Conservation (phyloP, 306 rosid species). For the Trifolium pratense region DNA sequence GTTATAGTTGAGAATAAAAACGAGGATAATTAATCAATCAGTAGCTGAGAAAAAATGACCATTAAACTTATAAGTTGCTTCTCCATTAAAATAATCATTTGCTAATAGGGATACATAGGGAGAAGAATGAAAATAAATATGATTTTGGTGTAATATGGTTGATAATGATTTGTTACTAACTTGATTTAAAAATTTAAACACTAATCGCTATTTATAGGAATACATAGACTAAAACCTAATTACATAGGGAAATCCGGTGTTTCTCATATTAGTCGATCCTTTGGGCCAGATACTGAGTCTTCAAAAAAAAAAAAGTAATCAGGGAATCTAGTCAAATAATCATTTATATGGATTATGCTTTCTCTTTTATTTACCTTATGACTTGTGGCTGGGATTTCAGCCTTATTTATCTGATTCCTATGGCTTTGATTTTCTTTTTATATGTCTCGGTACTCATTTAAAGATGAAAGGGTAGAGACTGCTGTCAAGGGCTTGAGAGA, state of each 20-base stretch:
- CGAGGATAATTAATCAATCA: too few species aligned
- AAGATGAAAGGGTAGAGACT: slow-evolving; percentile 74
- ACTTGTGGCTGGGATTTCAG: slow-evolving; percentile 25
- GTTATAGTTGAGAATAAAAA: background rate
- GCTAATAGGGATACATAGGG: background rate
- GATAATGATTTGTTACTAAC: background rate
- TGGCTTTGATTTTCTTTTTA: slow-evolving; percentile 9
- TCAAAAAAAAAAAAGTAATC: background rate
- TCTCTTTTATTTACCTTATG: slow-evolving; percentile 26
- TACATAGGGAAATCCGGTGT: background rate
- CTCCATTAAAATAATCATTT: too few species aligned
- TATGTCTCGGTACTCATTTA: slow-evolving; percentile 34
- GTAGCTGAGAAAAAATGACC: too few species aligned
- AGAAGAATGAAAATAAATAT: background rate
- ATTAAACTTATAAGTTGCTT: too few species aligned
- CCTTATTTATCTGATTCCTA: slow-evolving; percentile 30
- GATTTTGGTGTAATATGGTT: background rate
- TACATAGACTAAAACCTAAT: background rate
- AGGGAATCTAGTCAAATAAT: background rate
- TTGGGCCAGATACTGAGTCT: too few species aligned
- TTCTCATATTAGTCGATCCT: too few species aligned
- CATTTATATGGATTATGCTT: background rate
- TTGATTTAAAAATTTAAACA: background rate
- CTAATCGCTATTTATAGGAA: background rate
- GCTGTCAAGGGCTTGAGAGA: slow-evolving; percentile 60